A percentile compares a stretch with the other conserved stretches of the same genome.
Conservation (phyloP, 2,329 filamentous ascomycete species). For the Calonectria honghensis region DNA sequence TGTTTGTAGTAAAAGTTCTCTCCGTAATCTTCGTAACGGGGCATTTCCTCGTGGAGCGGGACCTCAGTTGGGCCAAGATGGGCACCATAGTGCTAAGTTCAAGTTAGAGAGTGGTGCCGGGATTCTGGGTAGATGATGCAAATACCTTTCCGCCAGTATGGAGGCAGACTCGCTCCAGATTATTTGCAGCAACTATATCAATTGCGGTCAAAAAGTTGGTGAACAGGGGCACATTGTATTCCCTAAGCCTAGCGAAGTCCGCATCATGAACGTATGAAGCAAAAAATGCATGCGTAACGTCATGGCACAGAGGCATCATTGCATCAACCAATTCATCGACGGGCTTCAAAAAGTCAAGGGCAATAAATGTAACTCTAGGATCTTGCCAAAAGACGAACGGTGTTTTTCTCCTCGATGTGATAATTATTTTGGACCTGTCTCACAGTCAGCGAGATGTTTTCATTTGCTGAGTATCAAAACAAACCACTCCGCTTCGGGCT, state of each 20-base stretch:
- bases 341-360: slow-evolving; percentile 11
- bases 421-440: background rate
- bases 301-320: slow-evolving; percentile 3
- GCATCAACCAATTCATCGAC: slow-evolving; percentile 7
- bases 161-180: background rate
- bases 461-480: no score
- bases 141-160: slow-evolving; percentile 17
- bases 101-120: background rate
- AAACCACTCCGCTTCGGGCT: background rate
- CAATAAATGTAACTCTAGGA: slow-evolving; percentile 3
- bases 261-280: slow-evolving; percentile 1
- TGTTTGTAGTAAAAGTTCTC: slow-evolving; percentile 21
- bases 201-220: slow-evolving; percentile 16
- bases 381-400: slow-evolving; percentile 5
- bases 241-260: background rate
- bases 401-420: background rate
- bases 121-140: no score
- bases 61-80: slow-evolving; percentile 7
- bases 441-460: no score
- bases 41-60: background rate
- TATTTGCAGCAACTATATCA: background rate
- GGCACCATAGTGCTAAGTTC: slow-evolving; percentile 1
- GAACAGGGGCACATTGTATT: slow-evolving; percentile 7
- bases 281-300: slow-evolving; percentile 8
- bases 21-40: slow-evolving; percentile 1